Percentiles rank a stretch among this genome's conserved stretches.
Conservation (phyloP, 208 protist species). For the Naegleria fowleri region DNA sequence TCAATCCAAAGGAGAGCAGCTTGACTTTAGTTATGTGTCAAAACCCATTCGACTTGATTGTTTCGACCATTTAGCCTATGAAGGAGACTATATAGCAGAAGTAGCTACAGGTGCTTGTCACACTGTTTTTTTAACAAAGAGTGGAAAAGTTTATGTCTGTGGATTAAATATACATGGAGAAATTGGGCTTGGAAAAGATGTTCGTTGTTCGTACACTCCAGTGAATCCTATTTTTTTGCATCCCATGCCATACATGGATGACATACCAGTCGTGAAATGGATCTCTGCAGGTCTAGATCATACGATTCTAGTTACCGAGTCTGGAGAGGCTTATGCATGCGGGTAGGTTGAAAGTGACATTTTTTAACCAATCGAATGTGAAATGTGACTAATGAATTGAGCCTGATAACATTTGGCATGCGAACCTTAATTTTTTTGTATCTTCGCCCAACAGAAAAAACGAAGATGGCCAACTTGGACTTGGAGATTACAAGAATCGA, state of each 20-base stretch:
- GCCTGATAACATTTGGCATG: too few relatives aligned
- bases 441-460: too few relatives aligned
- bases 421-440: too few relatives aligned
- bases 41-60: neutral
- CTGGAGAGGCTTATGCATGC: neutral
- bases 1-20: neutral
- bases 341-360: too few relatives aligned
- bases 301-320: neutral
- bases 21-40: neutral
- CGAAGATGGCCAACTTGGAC: neutral
- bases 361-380: too few relatives aligned
- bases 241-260: neutral
- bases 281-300: neutral
- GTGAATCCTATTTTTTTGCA: too few relatives aligned
- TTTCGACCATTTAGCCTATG: neutral
- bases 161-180: constrained; percentile 1
- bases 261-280: neutral
- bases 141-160: neutral
- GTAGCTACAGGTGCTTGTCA: neutral
- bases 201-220: neutral
- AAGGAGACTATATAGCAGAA: neutral
- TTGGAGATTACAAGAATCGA: neutral
- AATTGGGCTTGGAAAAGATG: neutral
- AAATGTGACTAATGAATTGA: too few relatives aligned
- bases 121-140: neutral